Base-by-base conservation (phyloP, 176 grass and related monocot genomes). In the Cenchrus fungigraminus region DNA sequence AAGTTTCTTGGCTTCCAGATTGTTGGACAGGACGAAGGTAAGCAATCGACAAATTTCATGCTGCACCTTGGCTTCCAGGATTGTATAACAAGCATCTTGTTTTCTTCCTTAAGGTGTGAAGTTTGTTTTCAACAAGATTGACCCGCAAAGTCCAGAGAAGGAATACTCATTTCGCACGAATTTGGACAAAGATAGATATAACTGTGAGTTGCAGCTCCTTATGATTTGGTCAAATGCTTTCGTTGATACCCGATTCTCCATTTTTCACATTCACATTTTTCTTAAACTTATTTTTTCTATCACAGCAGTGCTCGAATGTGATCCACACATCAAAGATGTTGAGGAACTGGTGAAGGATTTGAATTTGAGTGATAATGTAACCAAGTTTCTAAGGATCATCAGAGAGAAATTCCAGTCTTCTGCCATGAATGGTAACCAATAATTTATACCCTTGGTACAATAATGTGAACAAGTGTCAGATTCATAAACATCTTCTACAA, bases 41-140 rank as follows among this genome's bases (percentile, higher is more conserved):
- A 8, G 45, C 65, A 49, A 9, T 57, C 4, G 1, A 47, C 37
- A 8, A 65, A 17, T 67, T 87, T 47, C 25, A 15, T 77, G 6
- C n/a, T 28, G 20, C 55, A 20, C 6, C 66, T 42, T 55, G 49
- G 29, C 58, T 55, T 2, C 16, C 20, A 71, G 78, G 73, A 11
- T 82, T 81, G 56, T n/a, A 25, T 89, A 47, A 78, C 44, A 80
- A 64, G 70, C 47, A 47, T 52, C 43, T 2, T 67, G 9, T 64
- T 85, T 71, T 83, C 65, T 79, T 17, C 17, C n/a, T 71, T 12
- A 92, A 95, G 96, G 81, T 34, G 85, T 92, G 51, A 95, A 74
- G 65, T 98, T 98, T n/a, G 46, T 95, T 61, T 98, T 92, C 61
- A 67, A 87, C 86, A 95, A 94, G 78, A 68, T 98, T 83, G 86